phyloP scores from a whole-genome alignment of 768 basidiomycete genomes.

The Boletales sp. region DNA sequence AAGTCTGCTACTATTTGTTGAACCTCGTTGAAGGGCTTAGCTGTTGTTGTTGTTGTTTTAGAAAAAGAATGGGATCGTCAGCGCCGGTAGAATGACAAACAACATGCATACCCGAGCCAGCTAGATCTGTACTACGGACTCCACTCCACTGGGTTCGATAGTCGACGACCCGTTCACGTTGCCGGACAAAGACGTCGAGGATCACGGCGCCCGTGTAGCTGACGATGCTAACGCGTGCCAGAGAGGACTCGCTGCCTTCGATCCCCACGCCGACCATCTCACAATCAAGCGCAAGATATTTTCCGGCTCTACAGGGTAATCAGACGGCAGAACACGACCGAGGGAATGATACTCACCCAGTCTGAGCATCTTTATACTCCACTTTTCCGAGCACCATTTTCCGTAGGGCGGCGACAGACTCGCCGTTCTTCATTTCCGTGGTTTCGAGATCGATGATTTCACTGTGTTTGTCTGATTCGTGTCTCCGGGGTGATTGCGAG shows the following conservation, averaged over 20 bases:
- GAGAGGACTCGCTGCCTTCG: conserved; percentile 74
- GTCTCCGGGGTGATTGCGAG: not conserved
- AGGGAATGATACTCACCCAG: conserved; percentile 38
- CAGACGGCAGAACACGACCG: not conserved
- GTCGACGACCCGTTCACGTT: conserved; percentile 85
- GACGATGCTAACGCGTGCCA: conserved; percentile 87
- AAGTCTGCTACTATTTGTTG: conserved; percentile 76
- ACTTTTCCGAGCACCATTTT: conserved; percentile 52
- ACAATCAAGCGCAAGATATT: conserved; percentile 85
- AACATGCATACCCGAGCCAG: conserved; percentile 44
- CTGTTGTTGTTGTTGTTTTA: conserved; percentile 32
- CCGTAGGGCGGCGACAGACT: conserved; percentile 44
- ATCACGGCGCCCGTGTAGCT: conserved; percentile 81
- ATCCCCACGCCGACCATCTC: conserved; percentile 97
- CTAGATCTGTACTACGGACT: conserved; percentile 70
- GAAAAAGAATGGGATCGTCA: not conserved
- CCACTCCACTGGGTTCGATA: conserved; percentile 91
- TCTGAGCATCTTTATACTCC: conserved; percentile 38
- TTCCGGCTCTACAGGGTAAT: conserved; percentile 49
- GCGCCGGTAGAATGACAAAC: not conserved
- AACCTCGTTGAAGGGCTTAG: conserved; percentile 73
- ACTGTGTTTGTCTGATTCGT: not conserved
- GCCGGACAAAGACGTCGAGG: conserved; percentile 83
- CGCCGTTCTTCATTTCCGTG: conserved; percentile 41
- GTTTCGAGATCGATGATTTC: conserved; percentile 18